Percentiles rank a stretch among this genome's conserved stretches.
Conservation (phyloP, 2,329 filamentous ascomycete species). For the Fusarium humuli region DNA sequence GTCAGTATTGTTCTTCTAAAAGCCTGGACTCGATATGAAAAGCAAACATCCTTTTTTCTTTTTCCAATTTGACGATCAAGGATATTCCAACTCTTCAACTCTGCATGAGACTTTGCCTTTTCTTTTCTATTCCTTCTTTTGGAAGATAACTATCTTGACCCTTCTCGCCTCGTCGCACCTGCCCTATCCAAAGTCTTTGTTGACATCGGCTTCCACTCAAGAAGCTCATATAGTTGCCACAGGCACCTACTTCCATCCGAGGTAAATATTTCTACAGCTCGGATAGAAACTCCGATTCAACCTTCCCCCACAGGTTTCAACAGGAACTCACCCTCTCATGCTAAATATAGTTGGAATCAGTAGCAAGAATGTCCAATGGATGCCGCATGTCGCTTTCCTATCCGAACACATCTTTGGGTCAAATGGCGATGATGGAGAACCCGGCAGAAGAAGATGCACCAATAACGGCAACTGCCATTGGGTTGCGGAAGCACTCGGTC, state of each 20-base stretch:
- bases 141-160: too few species aligned
- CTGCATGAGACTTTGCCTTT: not conserved
- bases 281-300: not conserved
- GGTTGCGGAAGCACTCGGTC: slow-evolving; percentile 42
- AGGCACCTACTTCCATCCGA: not conserved
- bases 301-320: not conserved
- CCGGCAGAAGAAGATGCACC: slow-evolving; percentile 3
- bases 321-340: not conserved
- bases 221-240: not conserved
- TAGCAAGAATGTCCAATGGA: slow-evolving; percentile 44
- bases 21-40: slow-evolving; percentile 38
- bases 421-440: slow-evolving; percentile 44
- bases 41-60: slow-evolving; percentile 16
- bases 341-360: not conserved
- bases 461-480: slow-evolving; percentile 14
- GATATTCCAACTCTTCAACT: not conserved
- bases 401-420: slow-evolving; percentile 49
- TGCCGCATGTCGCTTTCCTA: slow-evolving; percentile 50
- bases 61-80: not conserved
- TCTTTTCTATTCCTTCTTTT: not conserved
- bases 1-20: not conserved
- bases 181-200: not conserved
- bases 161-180: not conserved
- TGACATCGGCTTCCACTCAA: not conserved
- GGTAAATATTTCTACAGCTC: not conserved